phyloP scores from a whole-genome alignment of 176 grass and related monocot species.

The Sorghum bicolor region Sorghum_bicolor_NCBIv3 NC_012875.2:45225001-45225500 shows the following conservation, averaged over 20 bases:
- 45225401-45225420: slow-evolving; percentile 22
- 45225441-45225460: neutral
- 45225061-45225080: slow-evolving; percentile 8
- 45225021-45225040: neutral
- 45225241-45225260: slow-evolving; percentile 83
- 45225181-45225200: slow-evolving; percentile 91
- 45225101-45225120: slow-evolving; percentile 9
- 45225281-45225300: slow-evolving; percentile 91
- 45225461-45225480: slow-evolving; percentile 72
- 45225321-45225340: slow-evolving; percentile 80
- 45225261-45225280: slow-evolving; percentile 77
- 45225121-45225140: slow-evolving; percentile 50
- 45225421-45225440: neutral
- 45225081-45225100: neutral
- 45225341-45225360: slow-evolving; percentile 75
- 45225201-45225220: slow-evolving; percentile 87
- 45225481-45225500: slow-evolving; percentile 91
- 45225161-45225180: slow-evolving; percentile 64
- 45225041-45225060: neutral
- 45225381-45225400: slow-evolving; percentile 16
- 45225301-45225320: slow-evolving; percentile 91
- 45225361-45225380: slow-evolving; percentile 18
- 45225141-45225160: slow-evolving; percentile 71
- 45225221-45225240: slow-evolving; percentile 69
- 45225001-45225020: neutral